These are phyloP conservation scores for Lipomyces kockii DNA, from an alignment of 805 yeast species.

Conservation along the genomic window DNA sequence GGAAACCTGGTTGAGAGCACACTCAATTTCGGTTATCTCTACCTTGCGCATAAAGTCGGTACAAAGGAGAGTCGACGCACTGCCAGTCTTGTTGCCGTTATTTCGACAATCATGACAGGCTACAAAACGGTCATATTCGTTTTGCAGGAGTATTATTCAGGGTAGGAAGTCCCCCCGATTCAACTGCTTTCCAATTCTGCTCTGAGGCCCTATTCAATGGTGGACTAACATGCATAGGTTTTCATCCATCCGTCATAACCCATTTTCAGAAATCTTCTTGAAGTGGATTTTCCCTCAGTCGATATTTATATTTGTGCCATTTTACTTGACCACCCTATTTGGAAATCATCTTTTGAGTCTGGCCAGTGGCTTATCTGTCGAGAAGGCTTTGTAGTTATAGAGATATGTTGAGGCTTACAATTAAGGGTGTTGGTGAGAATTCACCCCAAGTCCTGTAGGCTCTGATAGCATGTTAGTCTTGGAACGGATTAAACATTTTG, in stretches of 20 bases:
- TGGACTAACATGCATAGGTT: not conserved
- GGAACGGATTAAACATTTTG: no score
- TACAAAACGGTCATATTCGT: not conserved
- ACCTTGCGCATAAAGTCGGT: not conserved
- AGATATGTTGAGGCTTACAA: no score
- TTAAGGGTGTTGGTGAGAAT: no score
- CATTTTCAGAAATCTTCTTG: not conserved
- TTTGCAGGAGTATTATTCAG: slow-evolving; percentile 9
- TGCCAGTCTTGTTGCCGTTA: not conserved
- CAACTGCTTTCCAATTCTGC: not conserved
- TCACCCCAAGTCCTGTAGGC: no score
- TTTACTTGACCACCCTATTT: not conserved
- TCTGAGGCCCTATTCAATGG: not conserved
- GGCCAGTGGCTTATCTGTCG: not conserved
- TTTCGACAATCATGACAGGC: slow-evolving; percentile 1
- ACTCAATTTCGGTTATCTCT: not conserved
- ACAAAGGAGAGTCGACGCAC: not conserved
- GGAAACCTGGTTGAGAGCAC: not conserved
- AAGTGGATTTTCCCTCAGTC: slow-evolving; percentile 5
- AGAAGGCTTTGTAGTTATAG: no score
- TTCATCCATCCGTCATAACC: not conserved
- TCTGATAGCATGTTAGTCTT: no score
- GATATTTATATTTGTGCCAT: not conserved
- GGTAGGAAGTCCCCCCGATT: not conserved
- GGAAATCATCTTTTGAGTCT: not conserved